phyloP scores from a whole-genome alignment of 2,329 filamentous ascomycete species.

The Rhinocladiella mackenziei region DNA sequence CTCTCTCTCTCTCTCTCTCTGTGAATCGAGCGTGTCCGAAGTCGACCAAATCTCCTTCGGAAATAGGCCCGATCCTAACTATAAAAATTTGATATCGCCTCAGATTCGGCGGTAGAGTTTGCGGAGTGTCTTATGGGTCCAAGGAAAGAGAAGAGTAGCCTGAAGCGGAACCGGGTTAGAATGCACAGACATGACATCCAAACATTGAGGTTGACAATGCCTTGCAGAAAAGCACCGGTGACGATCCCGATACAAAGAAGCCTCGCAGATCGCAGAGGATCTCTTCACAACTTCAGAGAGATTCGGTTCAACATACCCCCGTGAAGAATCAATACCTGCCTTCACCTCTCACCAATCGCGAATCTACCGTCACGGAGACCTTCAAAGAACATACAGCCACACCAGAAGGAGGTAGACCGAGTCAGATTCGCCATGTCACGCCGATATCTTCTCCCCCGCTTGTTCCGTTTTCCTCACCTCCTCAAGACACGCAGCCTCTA shows the following conservation, averaged over 20 bases:
- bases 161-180: slow-evolving; percentile 75
- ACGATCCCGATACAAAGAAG: slow-evolving; percentile 72
- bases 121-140: slow-evolving; percentile 38
- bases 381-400: slow-evolving; percentile 68
- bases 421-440: slow-evolving; percentile 47
- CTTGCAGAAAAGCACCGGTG: slow-evolving; percentile 61
- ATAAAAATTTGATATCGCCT: no score
- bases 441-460: slow-evolving; percentile 47
- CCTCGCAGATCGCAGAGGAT: slow-evolving; percentile 73
- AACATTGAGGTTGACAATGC: slow-evolving; percentile 29
- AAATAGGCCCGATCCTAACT: no score
- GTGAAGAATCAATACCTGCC: slow-evolving; percentile 67
- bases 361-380: slow-evolving; percentile 56
- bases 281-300: slow-evolving; percentile 53
- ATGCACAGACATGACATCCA: slow-evolving; percentile 25
- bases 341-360: slow-evolving; percentile 71
- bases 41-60: no score
- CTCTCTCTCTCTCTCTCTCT: no score
- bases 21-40: no score
- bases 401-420: slow-evolving; percentile 59
- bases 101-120: no score
- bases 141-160: slow-evolving; percentile 69
- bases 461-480: slow-evolving; percentile 57
- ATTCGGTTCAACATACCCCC: slow-evolving; percentile 49
- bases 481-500: slow-evolving; percentile 71